Conservation (phyloP, 2,329 filamentous ascomycete genomes). For the Aphanoascus verrucosus region DNA sequence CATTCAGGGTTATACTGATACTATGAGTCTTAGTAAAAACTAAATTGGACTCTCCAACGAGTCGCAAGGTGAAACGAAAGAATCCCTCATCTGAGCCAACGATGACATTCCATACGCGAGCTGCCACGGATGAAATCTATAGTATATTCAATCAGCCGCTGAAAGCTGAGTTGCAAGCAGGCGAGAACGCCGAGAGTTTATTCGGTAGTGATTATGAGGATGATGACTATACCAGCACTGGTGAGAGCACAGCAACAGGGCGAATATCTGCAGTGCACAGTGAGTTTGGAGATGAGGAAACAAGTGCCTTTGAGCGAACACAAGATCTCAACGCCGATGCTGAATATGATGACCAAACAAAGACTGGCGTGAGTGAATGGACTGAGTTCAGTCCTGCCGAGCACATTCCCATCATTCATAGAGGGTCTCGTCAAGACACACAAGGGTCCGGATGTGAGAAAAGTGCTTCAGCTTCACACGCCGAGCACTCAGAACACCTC, state of each 20-base stretch:
- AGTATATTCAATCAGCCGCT: slow-evolving; percentile 90
- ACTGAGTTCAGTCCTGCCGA: slow-evolving; percentile 72
- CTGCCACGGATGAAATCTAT: slow-evolving; percentile 94
- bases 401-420: slow-evolving; percentile 46
- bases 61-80: slow-evolving; percentile 73
- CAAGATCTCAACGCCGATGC: slow-evolving; percentile 30
- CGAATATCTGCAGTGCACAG: slow-evolving; percentile 53
- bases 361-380: slow-evolving; percentile 59
- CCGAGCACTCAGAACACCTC: slow-evolving; percentile 13
- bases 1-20: slow-evolving; percentile 19
- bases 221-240: slow-evolving; percentile 71
- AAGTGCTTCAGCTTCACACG: slow-evolving; percentile 11
- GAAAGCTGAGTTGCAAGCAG: slow-evolving; percentile 37
- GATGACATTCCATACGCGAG: slow-evolving; percentile 92
- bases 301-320: slow-evolving; percentile 28
- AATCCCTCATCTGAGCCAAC: slow-evolving; percentile 73
- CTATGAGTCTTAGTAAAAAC: slow-evolving; percentile 63
- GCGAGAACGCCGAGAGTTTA: slow-evolving; percentile 51
- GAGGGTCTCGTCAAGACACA: neutral
- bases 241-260: slow-evolving; percentile 72
- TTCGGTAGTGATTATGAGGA: slow-evolving; percentile 56
- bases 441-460: neutral
- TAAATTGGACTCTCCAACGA: slow-evolving; percentile 79
- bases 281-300: slow-evolving; percentile 54
- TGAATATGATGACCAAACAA: slow-evolving; percentile 31